Evolutionary conservation across 345 rosid species (phyloP), one percentile per base, ranked within the genome.

Genomic region (Clausena lansium): DNA sequence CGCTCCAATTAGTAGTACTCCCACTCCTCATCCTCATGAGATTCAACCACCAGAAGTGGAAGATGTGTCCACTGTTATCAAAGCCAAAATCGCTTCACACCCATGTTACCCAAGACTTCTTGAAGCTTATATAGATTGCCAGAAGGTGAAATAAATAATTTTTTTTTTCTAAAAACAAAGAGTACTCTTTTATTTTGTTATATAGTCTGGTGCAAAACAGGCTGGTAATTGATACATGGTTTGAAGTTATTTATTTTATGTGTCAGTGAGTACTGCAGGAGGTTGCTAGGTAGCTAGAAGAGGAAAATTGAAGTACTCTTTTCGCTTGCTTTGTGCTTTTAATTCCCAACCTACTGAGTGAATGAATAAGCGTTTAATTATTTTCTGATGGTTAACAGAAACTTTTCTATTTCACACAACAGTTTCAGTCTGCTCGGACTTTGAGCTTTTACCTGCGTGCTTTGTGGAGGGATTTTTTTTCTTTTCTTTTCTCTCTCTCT

Each of bases 71-170:
- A 65, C 78, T 66, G 52, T 85, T 36, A 81, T 93, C 87, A 93
- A 95, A 85, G 90, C 93, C 14, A 95, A 79, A 79, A 95, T 95
- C 81, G 93, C 91, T 72, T 86, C 83, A 45, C 99, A 95, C 84
- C 98, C 98, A 70, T 84, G 73, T 39, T 95, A 93, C 80, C 97
- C 97, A 78, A 94, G 95, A 67, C 85, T 95, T 86, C 93, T 95
- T 15, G 85, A 89, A 72, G 96, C 98, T 36, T 95, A 92, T 80
- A 86, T 93, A 68, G 96, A 95, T 77, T 95, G 99, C 84, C 99
- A 95, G 80, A 95, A 95, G 99, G 98, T 96, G 81, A 83, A 82
- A 38, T 24, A 2, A 36, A 41, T 28, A n/a, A 15, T 0, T 38
- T 61, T 32, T 50, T 67, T 47, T 39, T 57, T 28, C 25, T 50